Conservation (phyloP, 139 green algal genomes). For the Chlorella sorokiniana region DNA sequence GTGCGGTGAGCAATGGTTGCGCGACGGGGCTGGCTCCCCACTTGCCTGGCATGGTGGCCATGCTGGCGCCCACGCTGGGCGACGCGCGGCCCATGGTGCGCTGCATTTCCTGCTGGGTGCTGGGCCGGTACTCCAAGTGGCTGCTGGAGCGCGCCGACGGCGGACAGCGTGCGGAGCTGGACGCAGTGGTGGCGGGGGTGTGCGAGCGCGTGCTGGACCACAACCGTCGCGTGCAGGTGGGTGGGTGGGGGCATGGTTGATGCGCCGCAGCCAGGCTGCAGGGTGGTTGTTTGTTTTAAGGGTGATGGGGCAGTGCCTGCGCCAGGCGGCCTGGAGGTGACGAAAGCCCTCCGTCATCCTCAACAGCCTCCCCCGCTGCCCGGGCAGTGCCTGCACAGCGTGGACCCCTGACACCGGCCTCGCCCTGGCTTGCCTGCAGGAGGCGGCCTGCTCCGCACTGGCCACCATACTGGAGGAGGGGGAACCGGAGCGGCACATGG, state of each 20-base stretch:
- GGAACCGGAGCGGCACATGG: conserved; percentile 33
- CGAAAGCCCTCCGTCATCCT: too few relatives aligned
- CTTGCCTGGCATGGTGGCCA: conserved; percentile 77
- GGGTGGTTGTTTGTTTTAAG: too few relatives aligned
- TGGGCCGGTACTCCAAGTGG: conserved; percentile 85
- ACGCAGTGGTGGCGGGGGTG: conserved; percentile 72
- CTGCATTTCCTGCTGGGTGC: conserved; percentile 83
- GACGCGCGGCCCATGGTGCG: conserved; percentile 86
- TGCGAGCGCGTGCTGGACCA: conserved; percentile 73
- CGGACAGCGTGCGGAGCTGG: conserved; percentile 30
- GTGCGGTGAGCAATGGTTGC: conserved; percentile 91
- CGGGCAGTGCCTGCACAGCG: too few relatives aligned
- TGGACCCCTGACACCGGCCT: too few relatives aligned
- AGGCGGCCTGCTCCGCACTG: conserved; percentile 85
- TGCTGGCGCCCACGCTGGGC: conserved; percentile 76
- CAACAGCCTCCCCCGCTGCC: too few relatives aligned
- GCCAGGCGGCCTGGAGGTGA: too few relatives aligned
- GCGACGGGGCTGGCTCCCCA: conserved; percentile 70
- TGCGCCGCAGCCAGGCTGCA: not conserved
- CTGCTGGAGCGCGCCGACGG: conserved; percentile 56
- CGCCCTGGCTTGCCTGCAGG: too few relatives aligned
- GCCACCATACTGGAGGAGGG: conserved; percentile 75
- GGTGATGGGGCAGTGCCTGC: too few relatives aligned
- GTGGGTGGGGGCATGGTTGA: not conserved
- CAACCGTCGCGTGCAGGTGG: conserved; percentile 80